Base-by-base conservation (phyloP, 257 asterid species). In the Catharanthus roseus region DNA sequence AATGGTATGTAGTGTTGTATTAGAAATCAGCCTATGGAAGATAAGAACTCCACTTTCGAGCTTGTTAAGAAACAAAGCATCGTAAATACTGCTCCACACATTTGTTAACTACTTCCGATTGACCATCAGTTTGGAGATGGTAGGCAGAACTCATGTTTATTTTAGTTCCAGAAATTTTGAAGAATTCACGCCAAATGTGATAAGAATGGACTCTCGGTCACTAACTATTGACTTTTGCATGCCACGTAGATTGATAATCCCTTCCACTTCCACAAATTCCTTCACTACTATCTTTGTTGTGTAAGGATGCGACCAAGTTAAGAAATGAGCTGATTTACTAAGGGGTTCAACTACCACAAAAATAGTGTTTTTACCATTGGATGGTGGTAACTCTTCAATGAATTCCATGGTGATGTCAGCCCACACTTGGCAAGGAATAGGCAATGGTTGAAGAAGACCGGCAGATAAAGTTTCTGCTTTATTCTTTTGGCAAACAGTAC, bases 81-180 rank as follows among this genome's bases (percentile, higher is more conserved):
- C 33, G 1, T 3, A 74, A 28, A 9, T 74, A 74, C 1, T 3
- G 16, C 23, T 74, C 39, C 0, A 74, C 0, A 3, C 50, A 38
- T 12, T 13, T 54, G 10, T 67, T 74, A 0, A 74, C 61, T 4
- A 28, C 44, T 3, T 68, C 55, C 0, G 31, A 26, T 23, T 57
- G 69, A 1, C 69, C 64, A 18, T 74, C 74, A 0, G 42, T 38
- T 13, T 74, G 56, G 0, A 70, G 21, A n/a, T 68, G 70, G 31
- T 44, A 69, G 12, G 60, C 4, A 3, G 57, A 47, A 0, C 34
- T 12, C 1, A 75, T 9, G 0, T 23, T 1, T 7, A 75, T 19
- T 0, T 61, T 0, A 6, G 68, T 51, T 0, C 74, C 64, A 1
- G 47, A 6, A 10, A 44, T 6, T 0, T 6, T 5, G 2, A 67